These are phyloP conservation scores for Pachyrhizus erosus DNA, from an alignment of 306 rosid genomes.

Conservation along the genomic window DNA sequence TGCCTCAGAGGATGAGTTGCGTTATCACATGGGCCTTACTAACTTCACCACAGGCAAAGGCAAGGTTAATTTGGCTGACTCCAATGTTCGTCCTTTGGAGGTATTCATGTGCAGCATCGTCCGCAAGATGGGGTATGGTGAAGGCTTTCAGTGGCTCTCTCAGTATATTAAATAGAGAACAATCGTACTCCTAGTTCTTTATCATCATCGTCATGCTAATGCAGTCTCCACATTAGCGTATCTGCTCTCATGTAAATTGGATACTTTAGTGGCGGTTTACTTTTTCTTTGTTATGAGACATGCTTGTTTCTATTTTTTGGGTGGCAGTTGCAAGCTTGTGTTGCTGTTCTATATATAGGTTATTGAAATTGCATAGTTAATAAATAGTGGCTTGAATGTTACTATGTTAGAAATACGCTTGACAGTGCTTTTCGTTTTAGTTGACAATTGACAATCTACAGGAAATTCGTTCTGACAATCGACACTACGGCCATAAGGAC, in stretches of 20 bases:
- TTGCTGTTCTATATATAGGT: constrained; percentile 37
- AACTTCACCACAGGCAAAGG: constrained; percentile 89
- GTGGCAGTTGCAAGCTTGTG: constrained; percentile 35
- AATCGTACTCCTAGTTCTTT: constrained; percentile 22
- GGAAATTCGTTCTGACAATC: not conserved
- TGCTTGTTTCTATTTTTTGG: constrained; percentile 25
- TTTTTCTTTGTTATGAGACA: constrained; percentile 42
- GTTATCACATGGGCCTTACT: constrained; percentile 66
- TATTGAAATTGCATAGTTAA: constrained; percentile 40
- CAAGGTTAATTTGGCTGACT: constrained; percentile 63
- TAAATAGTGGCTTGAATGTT: constrained; percentile 37
- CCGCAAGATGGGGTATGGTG: constrained; percentile 92
- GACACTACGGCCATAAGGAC: not conserved
- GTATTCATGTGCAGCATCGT: constrained; percentile 95
- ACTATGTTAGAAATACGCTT: constrained; percentile 9
- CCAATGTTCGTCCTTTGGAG: constrained; percentile 78
- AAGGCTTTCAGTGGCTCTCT: constrained; percentile 87
- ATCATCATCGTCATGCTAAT: constrained; percentile 31
- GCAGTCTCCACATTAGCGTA: constrained; percentile 41
- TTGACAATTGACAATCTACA: not conserved
- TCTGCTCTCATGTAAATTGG: constrained; percentile 54
- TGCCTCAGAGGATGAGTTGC: constrained; percentile 81
- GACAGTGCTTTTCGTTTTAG: not conserved
- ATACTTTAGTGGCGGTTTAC: constrained; percentile 43
- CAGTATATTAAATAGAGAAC: constrained; percentile 68